Base-by-base conservation (phyloP, 306 rosid species). In the Dalbergia cochinchinensis region DNA sequence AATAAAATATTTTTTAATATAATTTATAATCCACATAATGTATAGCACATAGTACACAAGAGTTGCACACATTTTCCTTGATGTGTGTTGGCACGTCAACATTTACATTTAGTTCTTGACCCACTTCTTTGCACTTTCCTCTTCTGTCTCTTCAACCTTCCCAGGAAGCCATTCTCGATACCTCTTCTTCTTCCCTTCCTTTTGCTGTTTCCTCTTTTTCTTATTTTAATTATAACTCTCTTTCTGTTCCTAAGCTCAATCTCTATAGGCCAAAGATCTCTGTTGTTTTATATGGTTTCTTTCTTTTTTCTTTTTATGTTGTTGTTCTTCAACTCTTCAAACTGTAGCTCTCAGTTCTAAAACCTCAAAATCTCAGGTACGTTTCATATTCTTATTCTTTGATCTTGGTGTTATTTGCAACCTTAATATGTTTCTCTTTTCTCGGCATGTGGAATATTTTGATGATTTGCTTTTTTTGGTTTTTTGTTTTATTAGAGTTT, bases 341-440 rank as follows among this genome's bases (percentile, higher is more conserved):
- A 26, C n/a, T 35, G 11, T 70, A 35, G 44, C 5, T 41, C 39
- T 63, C 50, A 11, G 19, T 19, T 22, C 37, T 78, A 65, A 10
- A 61, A 64, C 6, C 44, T 81, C 33, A n/a, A 11, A 77, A 60
- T 54, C 59, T 57, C 78, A 82, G 86, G 84, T 85, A 47, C 50
- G 82, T 68, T 63, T 53, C 41, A n/a, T 55, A 7, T 58, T 58
- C 13, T 6, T 37, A 8, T 11, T 42, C 22, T 41, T 39, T 45
- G 16, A 6, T 83, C 4, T 51, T 57, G 1, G 0, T 4, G 31
- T 8, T 69, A 35, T 39, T 70, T 59, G 3, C n/a, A 39, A 13
- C 8, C 37, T 11, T 50, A 70, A 13, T 11, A 14, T 37, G 6
- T 37, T 51, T 60, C 31, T 42, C 64, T 13, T 48, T 5, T 65